A percentile compares a stretch with the other conserved stretches of the same genome.
phyloP scores from a whole-genome alignment of 1,139 yeast species.

The Pichiaceae sp. region DNA sequence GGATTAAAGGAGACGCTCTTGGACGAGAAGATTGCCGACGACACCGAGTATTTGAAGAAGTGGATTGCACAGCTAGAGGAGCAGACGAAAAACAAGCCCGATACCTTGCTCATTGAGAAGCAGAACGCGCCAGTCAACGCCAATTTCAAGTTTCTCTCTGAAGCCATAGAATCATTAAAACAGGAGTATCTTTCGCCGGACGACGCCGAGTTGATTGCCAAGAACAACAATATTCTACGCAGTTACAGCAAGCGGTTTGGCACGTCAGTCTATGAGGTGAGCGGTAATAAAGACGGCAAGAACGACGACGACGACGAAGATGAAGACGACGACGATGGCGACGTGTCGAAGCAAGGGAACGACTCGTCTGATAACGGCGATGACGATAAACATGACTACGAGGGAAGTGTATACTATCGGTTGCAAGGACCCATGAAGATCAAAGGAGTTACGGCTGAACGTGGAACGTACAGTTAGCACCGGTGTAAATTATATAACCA shows the following conservation, averaged over 20 bases:
- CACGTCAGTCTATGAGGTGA: slow-evolving; percentile 15
- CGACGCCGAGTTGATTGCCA: slow-evolving; percentile 8
- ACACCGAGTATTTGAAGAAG: slow-evolving; percentile 8
- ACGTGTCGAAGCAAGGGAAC: slow-evolving; percentile 6
- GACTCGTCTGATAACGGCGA: slow-evolving; percentile 4
- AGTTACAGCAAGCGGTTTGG: slow-evolving; percentile 12
- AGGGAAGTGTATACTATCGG: slow-evolving; percentile 12
- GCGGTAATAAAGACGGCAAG: slow-evolving; percentile 8
- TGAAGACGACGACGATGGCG: slow-evolving; percentile 7
- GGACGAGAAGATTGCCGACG: slow-evolving; percentile 10
- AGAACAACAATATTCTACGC: slow-evolving; percentile 12
- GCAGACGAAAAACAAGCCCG: slow-evolving; percentile 5
- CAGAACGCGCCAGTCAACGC: slow-evolving; percentile 6
- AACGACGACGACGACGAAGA: slow-evolving; percentile 8
- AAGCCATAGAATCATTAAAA: background rate
- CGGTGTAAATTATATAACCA: slow-evolving; percentile 3
- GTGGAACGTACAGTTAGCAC: slow-evolving; percentile 6
- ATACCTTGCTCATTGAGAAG: slow-evolving; percentile 4
- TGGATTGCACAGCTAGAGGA: slow-evolving; percentile 11
- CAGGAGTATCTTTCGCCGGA: slow-evolving; percentile 14
- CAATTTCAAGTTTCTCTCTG: slow-evolving; percentile 4
- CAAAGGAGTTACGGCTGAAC: slow-evolving; percentile 8
- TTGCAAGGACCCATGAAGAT: slow-evolving; percentile 9
- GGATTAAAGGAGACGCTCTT: slow-evolving; percentile 13
- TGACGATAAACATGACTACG: slow-evolving; percentile 7